Base-by-base conservation (phyloP, 495 filamentous ascomycete genomes). In the Talaromyces wortmannii region DNA sequence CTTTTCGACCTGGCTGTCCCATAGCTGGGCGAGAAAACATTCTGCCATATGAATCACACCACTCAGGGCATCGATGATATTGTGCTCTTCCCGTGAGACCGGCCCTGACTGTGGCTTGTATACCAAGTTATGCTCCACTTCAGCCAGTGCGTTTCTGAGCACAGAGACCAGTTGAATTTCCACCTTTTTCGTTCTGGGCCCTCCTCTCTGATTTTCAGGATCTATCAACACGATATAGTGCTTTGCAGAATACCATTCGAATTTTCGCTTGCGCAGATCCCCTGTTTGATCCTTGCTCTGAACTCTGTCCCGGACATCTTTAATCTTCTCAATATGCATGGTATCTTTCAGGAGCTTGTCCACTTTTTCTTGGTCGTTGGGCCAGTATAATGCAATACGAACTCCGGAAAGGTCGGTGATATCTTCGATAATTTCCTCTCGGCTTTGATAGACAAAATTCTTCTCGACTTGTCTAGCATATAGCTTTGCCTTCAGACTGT, bases 101-200 rank as follows among this genome's bases (percentile, higher is more conserved):
- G 15, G 11, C 10, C 44, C 44, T n/a, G 44, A 46, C 7, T 7
- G 15, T 7, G 13, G n/a, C 43, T 67, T 67, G 52, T 67, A 67
- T 2, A 60, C 36, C 6, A 63, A 30, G 48, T 67, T 62, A 50
- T 67, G 64, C n/a, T 59, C 60, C 10, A 53, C 57, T 48, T 63
- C 62, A 2, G 64, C 60, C 63, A 61, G 65, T 2, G 62, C 60
- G 40, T 63, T 58, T 10, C 51, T 50, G 5, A 67, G 43, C 0
- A 57, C 57, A 1, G 62, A 58, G 7, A 63, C 58, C 16, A 67
- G 60, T 40, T 67, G 64, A 54, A 65, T 62, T 49, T 67, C 63
- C 8, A 65, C 56, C 8, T 52, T 45, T 23, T 57, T 51, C 30
- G 43, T 45, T 30, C 51, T 17, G 42, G 47, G 46, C 2, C 15